phyloP scores from a whole-genome alignment of 768 basidiomycete genomes.

The Russula dissimulans region DNA sequence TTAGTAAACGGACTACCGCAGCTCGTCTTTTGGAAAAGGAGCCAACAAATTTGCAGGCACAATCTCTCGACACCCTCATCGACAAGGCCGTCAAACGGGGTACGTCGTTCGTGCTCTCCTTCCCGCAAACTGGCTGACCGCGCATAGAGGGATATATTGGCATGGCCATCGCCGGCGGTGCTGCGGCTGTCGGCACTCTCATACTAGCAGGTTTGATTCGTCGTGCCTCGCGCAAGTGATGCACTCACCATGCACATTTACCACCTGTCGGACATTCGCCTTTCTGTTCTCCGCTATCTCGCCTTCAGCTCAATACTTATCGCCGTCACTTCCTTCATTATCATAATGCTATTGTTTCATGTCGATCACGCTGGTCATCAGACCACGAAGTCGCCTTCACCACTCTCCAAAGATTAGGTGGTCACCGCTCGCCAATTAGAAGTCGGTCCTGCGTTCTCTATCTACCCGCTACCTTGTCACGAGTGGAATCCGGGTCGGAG shows the following conservation, averaged over 20 bases:
- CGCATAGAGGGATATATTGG: slow-evolving; percentile 91
- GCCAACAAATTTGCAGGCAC: slow-evolving; percentile 87
- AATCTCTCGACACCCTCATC: slow-evolving; percentile 76
- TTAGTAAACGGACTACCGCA: slow-evolving; percentile 25
- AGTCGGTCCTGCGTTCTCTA: too few relatives aligned
- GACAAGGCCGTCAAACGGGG: slow-evolving; percentile 80
- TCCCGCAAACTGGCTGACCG: neutral
- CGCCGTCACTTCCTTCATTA: slow-evolving; percentile 1
- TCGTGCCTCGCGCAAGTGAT: slow-evolving; percentile 54
- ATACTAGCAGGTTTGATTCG: slow-evolving; percentile 71
- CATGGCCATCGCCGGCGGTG: slow-evolving; percentile 90
- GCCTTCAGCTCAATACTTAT: slow-evolving; percentile 3
- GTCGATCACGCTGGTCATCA: neutral
- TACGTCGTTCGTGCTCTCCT: slow-evolving; percentile 27
- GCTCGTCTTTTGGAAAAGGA: slow-evolving; percentile 85
- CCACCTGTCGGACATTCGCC: neutral
- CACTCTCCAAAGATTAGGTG: neutral
- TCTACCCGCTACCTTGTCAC: too few relatives aligned
- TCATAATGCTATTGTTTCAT: slow-evolving; percentile 1
- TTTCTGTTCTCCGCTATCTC: neutral
- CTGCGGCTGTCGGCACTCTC: slow-evolving; percentile 74
- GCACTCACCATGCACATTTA: slow-evolving; percentile 6
- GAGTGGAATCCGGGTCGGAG: too few relatives aligned
- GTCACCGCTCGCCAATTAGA: too few relatives aligned
- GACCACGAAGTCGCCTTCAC: neutral